Evolutionary conservation across 1,284 basidiomycete species (phyloP), one percentile per base, ranked within the genome.

Genomic region (Anthracocystis setariae): DNA sequence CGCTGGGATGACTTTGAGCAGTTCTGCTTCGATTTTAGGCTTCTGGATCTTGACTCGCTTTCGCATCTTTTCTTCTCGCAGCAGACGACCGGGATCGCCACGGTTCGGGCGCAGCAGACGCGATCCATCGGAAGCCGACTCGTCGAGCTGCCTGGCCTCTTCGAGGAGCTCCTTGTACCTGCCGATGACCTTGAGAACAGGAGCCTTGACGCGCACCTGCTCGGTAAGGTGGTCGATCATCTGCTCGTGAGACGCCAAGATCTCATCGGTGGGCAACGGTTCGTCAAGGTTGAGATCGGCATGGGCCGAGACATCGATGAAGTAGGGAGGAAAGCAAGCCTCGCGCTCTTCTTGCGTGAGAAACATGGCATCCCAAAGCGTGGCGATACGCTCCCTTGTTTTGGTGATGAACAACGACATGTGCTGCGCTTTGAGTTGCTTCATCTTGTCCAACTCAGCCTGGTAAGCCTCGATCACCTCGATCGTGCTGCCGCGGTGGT

Each of bases 51-150:
- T 88, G n/a, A 99, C 93, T 12, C 94, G 86, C 84, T 97, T 98
- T 52, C 95, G 88, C 90, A 96, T 93, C 87, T 96, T 97, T 85
- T 98, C 95, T 84, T 99, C 95, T 46, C 92, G 87, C 46, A 98
- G 84, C 46, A 98, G 84, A 21, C 83, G 70, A 9, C 84, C 83
- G 1, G 84, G 78, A 56, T 83, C 74, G 56, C 85, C 79, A 56
- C 92, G 86, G 21, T 88, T 85, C n/a, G 91, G 91, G 74, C 91
- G 60, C 12, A 79, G 63, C 32, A 80, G 58, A 42, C 80, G 63
- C 21, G 72, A 53, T 3, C 64, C 69, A 55, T 82, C 92, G 25
- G 88, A 86, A 1, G 92, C 91, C 2, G 90, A 88, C 7, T 89
- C 89, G 43, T 84, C 81, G n/a, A 64, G 86, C 80, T 96, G 92